Evolutionary conservation across 2,329 filamentous ascomycete genomes (phyloP), one percentile per base, ranked within the genome.

Genomic region (Cladosporium halotolerans): DNA sequence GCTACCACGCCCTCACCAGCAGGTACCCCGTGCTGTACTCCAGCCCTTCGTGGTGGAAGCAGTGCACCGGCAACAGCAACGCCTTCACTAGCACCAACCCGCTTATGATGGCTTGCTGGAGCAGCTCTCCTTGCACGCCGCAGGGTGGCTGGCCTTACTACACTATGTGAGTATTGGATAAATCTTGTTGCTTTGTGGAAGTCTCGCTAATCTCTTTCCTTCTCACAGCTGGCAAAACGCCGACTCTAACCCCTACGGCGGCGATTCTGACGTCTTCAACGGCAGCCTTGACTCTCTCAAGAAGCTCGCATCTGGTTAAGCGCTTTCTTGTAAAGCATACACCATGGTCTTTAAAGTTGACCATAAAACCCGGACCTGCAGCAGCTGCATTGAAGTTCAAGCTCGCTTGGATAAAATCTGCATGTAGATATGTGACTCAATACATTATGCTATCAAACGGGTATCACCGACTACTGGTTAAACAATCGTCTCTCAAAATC

Each of bases 21-120:
- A 69, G 75, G 0, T 78, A 76, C 53, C 79, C 79, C 1, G 68
- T 81, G 60, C 70, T 82, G 43, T 81, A 80, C 61, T 76, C 74
- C 36, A 77, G 72, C 34, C 72, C 75, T 9, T 72, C 72, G 56
- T 82, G 78, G 79, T 81, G 79, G 79, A 67, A 63, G 9, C 64
- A 65, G 28, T 82, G 79, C 65, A 80, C 78, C 1, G 78, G 77
- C 9, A 74, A 75, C 62, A 75, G 70, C 32, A 66, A 64, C 13
- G 72, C 68, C 3, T 81, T 81, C 56, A 64, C 63, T 34, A 57
- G 63, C 16, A 76, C 53, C 11, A 58, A 57, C 33, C 53, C 53
- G 23, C 28, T 55, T 16, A 36, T 45, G 18, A 51, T 55, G 53
- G 53, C 53, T 4, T 52, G 53, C 47, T 55, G 43, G 45, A 40